Evolutionary conservation across 2,329 filamentous ascomycete genomes (phyloP).

Genomic region (Nemania diffusa): DNA sequence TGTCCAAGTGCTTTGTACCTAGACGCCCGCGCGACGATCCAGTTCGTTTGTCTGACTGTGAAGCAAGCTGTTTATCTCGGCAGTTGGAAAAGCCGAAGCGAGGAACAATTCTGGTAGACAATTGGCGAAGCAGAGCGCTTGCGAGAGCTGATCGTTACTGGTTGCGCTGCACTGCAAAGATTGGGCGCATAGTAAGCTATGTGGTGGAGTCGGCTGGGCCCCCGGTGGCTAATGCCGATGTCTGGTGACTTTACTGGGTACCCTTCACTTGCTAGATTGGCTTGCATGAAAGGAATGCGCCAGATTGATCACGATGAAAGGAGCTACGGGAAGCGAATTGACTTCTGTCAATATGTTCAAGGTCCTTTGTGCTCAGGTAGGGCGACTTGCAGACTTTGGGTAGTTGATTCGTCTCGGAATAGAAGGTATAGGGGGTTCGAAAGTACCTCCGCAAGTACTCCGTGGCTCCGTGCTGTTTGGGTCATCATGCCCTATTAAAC

Average conservation of each 20-base stretch:
- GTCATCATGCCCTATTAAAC: constrained; percentile 26
- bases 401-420: neutral
- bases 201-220: constrained; percentile 15
- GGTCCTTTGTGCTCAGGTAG: constrained; percentile 3
- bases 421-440: neutral
- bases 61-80: neutral
- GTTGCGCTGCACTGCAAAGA: neutral
- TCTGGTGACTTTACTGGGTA: neutral
- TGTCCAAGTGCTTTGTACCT: neutral
- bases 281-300: neutral
- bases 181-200: constrained; percentile 31
- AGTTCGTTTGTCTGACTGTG: neutral
- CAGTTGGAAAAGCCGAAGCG: neutral
- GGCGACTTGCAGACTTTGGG: neutral
- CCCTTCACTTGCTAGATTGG: neutral
- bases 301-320: neutral
- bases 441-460: neutral
- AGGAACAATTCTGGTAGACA: neutral
- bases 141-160: neutral
- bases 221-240: neutral
- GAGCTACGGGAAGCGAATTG: neutral
- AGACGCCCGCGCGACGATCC: neutral
- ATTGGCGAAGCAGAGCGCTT: neutral
- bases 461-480: constrained; percentile 8
- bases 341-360: neutral